A percentile compares a stretch with the other conserved stretches of the same genome.
phyloP scores from a whole-genome alignment of 1,284 basidiomycete species.

The Boletus smithii region DNA sequence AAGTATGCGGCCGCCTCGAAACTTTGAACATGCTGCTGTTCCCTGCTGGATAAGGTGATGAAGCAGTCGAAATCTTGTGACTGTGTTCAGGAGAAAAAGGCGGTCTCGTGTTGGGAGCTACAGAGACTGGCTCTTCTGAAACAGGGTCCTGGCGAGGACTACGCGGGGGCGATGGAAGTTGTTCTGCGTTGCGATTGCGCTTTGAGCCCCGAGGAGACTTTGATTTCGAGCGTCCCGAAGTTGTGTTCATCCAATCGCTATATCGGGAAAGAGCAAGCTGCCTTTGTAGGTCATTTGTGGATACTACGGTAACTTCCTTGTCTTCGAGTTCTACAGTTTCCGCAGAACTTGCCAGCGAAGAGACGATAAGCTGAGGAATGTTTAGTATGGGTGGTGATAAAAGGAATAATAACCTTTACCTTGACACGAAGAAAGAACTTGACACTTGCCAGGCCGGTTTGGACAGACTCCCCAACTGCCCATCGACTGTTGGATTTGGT shows the following conservation, averaged over 20 bases:
- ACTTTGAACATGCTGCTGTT: slow-evolving; percentile 18
- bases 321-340: slow-evolving; percentile 68
- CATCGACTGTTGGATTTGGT: slow-evolving; percentile 64
- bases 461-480: slow-evolving; percentile 73
- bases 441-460: slow-evolving; percentile 62
- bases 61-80: slow-evolving; percentile 33
- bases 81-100: slow-evolving; percentile 16
- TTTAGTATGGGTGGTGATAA: slow-evolving; percentile 10
- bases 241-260: slow-evolving; percentile 41
- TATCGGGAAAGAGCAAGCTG: slow-evolving; percentile 62
- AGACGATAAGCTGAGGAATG: slow-evolving; percentile 49
- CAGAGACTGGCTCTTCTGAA: slow-evolving; percentile 10
- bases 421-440: slow-evolving; percentile 68
- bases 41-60: slow-evolving; percentile 30
- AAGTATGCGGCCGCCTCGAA: slow-evolving; percentile 55
- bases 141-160: slow-evolving; percentile 21
- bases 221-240: slow-evolving; percentile 49
- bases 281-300: slow-evolving; percentile 67
- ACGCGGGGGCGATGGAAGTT: slow-evolving; percentile 35
- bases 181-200: slow-evolving; percentile 37
- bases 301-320: slow-evolving; percentile 60
- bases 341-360: slow-evolving; percentile 49
- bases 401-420: slow-evolving; percentile 37
- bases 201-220: slow-evolving; percentile 53
- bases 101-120: slow-evolving; percentile 5